Base-by-base conservation (phyloP, 2,329 filamentous ascomycete genomes). In the Trichoderma semiorbis region DNA sequence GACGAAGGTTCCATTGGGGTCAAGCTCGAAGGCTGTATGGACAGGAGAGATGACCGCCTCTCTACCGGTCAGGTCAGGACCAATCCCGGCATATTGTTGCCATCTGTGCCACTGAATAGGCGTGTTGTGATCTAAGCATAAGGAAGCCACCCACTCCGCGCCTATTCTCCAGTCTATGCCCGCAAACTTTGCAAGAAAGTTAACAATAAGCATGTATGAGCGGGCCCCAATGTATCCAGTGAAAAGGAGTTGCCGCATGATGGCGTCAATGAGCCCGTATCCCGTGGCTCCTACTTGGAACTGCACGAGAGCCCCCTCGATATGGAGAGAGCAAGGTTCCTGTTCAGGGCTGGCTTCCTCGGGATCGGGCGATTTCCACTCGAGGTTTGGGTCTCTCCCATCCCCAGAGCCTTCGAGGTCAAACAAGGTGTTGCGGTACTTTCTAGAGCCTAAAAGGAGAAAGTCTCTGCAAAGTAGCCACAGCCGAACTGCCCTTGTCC, bases 141-240 rank as follows among this genome's bases (percentile, higher is more conserved):
- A 83, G 78, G 87, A 88, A 78, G 95, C 93, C 77, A 95, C 95
- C 91, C 92, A 95, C 78, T 95, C 93, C 0, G 92, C 93, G 0
- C 93, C 93, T 16, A 93, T 85, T 0, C 92, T 88, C 93, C 93
- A 96, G 79, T 95, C 93, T 26, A 95, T 89, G 1, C 86, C 85
- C 3, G 95, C 83, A 73, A 93, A 91, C 75, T 93, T 93, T 0
- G 91, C 81, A 1, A 95, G 82, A 78, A 93, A 95, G 18, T 86
- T 91, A 0, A 92, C 92, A 1, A 93, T 91, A 69, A 95, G 94
- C 79, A 95, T 92, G 3, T 93, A 84, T 0, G 92, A 90, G 16
- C 92, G 86, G 77, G 94, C 94, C 1, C 90, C 92, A 0, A 92
- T 94, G 78, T 94, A 95, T 0, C 93, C 93, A 0, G 93, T 95